Conservation (phyloP, 768 basidiomycete species). For the Lactarius quietus region DNA sequence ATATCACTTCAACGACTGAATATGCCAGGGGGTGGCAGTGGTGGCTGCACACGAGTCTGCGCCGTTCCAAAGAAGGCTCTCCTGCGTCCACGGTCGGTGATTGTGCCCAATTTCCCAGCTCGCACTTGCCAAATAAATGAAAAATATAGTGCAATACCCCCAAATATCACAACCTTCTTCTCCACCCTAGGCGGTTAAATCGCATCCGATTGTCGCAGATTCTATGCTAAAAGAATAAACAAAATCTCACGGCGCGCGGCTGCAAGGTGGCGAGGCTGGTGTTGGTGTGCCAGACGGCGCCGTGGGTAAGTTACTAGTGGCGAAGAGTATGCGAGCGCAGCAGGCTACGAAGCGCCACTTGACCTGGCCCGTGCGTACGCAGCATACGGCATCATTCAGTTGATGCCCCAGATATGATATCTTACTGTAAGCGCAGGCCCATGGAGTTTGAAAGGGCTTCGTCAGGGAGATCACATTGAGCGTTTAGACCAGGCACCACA, state of each 20-base stretch:
- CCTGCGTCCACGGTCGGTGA: not conserved
- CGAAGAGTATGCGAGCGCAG: not conserved
- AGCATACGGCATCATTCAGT: not conserved
- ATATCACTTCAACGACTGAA: not conserved
- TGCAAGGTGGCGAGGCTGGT: not conserved
- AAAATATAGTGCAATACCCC: not conserved
- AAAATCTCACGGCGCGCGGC: not conserved
- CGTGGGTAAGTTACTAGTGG: not conserved
- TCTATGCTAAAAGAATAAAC: not conserved
- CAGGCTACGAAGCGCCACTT: slow-evolving; percentile 3
- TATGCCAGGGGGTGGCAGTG: not conserved
- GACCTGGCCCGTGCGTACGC: slow-evolving; percentile 12
- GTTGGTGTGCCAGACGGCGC: not conserved
- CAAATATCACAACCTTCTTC: not conserved
- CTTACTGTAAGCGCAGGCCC: not conserved
- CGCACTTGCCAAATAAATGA: not conserved
- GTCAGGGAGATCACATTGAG: not conserved
- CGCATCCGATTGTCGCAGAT: not conserved
- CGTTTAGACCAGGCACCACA: slow-evolving; percentile 1
- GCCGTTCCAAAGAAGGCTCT: not conserved
- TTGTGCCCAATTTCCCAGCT: not conserved
- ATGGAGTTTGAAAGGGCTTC: slow-evolving; percentile 15
- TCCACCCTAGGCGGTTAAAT: not conserved
- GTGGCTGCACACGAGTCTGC: not conserved
- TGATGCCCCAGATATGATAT: not conserved